phyloP scores from a whole-genome alignment of 192 early-diverging fungal genomes.

The Endogone sp. region DNA sequence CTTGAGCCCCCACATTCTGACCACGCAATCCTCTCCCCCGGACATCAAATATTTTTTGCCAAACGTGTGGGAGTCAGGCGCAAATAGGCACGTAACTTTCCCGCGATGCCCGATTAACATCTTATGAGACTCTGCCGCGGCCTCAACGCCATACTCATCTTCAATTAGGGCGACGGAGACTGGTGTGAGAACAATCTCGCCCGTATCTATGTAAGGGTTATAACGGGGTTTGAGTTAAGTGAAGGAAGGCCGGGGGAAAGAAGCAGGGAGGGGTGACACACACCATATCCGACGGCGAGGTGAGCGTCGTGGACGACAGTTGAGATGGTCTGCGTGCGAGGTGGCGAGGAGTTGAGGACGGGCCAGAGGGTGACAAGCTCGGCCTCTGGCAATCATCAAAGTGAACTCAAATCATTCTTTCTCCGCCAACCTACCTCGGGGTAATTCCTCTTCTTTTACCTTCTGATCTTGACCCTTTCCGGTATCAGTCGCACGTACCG shows the following conservation, averaged over 20 bases:
- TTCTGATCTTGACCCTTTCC: not conserved
- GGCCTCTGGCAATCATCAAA: not conserved
- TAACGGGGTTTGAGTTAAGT: too few relatives aligned
- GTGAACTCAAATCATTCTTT: too few relatives aligned
- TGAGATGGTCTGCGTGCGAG: not conserved
- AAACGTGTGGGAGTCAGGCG: constrained; percentile 34
- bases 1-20: constrained; percentile 75
- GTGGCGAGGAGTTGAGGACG: not conserved
- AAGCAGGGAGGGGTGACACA: too few relatives aligned
- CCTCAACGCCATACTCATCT: not conserved
- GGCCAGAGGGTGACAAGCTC: not conserved
- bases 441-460: not conserved
- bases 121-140: too few relatives aligned
- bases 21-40: constrained; percentile 60
- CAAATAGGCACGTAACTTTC: constrained; percentile 56
- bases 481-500: not conserved
- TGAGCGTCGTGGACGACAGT: not conserved
- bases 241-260: too few relatives aligned
- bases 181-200: constrained; percentile 53
- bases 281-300: not conserved
- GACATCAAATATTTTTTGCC: constrained; percentile 55
- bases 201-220: too few relatives aligned
- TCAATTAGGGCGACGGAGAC: constrained; percentile 39
- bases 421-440: not conserved
- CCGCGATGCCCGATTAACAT: constrained; percentile 48